These are phyloP conservation scores for Fusarium nygamai DNA, from an alignment of 2,329 filamentous ascomycete genomes.

Conservation along the genomic window DNA sequence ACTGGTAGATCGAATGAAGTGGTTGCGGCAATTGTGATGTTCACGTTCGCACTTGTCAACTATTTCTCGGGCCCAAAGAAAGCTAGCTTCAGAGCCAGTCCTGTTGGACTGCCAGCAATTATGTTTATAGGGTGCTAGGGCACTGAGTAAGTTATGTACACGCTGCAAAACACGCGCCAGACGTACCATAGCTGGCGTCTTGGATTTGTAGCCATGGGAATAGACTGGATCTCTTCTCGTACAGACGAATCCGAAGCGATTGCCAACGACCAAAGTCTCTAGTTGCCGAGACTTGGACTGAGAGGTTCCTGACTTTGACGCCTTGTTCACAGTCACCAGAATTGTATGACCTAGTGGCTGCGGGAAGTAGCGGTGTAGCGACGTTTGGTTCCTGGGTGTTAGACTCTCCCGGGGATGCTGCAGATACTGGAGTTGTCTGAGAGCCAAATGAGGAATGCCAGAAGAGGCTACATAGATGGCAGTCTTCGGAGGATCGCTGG, in stretches of 20 bases:
- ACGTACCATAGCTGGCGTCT: background rate
- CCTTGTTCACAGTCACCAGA: background rate
- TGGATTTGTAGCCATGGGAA: background rate
- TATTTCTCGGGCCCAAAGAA: background rate
- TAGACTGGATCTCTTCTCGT: rapidly evolving
- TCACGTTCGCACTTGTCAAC: background rate
- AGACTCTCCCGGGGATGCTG: rapidly evolving
- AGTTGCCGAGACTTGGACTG: background rate
- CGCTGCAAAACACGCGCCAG: rapidly evolving
- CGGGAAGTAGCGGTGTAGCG: background rate
- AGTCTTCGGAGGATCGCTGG: rapidly evolving
- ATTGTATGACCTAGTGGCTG: rapidly evolving
- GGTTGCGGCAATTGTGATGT: rapidly evolving
- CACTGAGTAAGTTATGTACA: rapidly evolving
- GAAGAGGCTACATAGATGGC: background rate
- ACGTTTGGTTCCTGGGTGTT: rapidly evolving
- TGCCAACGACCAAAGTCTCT: rapidly evolving
- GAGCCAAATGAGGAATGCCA: rapidly evolving
- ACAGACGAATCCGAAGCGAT: background rate
- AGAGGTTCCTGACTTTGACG: rapidly evolving
- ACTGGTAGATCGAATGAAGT: background rate
- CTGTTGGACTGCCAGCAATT: rapidly evolving
- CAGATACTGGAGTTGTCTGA: rapidly evolving
- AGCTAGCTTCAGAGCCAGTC: rapidly evolving
- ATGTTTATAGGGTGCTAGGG: rapidly evolving